Evolutionary conservation across 371 early-diverging fungal species (phyloP).

Genomic region (Mucor indicus): DNA sequence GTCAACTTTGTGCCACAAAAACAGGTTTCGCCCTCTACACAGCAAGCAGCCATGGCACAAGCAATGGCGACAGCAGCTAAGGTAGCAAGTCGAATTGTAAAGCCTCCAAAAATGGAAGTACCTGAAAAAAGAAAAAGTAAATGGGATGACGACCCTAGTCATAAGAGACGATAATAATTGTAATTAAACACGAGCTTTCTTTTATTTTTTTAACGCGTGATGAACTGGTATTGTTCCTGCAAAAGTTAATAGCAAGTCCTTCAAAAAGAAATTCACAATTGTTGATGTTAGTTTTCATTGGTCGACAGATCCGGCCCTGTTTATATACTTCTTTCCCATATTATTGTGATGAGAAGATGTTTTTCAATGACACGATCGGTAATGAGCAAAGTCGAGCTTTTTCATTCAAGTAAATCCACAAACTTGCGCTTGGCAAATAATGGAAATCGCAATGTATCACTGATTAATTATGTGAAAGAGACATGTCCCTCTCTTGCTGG

Average conservation of each 20-base stretch:
- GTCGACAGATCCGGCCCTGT: too few species aligned
- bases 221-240: too few species aligned
- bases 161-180: constrained; percentile 7
- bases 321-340: too few species aligned
- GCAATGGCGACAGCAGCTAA: constrained; percentile 44
- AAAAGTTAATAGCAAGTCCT: too few species aligned
- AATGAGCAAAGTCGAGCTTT: constrained; percentile 28
- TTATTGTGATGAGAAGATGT: too few species aligned
- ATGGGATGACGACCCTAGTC: constrained; percentile 12
- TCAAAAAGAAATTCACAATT: too few species aligned
- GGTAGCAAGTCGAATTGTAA: constrained; percentile 35
- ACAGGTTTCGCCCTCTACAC: constrained; percentile 2
- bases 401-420: constrained; percentile 11
- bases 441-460: constrained; percentile 20
- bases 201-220: too few species aligned
- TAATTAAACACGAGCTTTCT: too few species aligned
- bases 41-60: constrained; percentile 30
- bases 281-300: too few species aligned
- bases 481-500: constrained; percentile 45
- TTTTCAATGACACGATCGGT: not conserved
- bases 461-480: constrained; percentile 36
- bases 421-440: constrained; percentile 2
- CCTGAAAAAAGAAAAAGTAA: constrained; percentile 13
- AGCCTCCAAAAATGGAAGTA: constrained; percentile 9
- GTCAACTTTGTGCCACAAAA: constrained; percentile 24